A percentile compares a stretch with the other conserved stretches of the same genome.
phyloP scores from a whole-genome alignment of 2,329 filamentous ascomycete genomes.

The Aspergillus melleus region DNA sequence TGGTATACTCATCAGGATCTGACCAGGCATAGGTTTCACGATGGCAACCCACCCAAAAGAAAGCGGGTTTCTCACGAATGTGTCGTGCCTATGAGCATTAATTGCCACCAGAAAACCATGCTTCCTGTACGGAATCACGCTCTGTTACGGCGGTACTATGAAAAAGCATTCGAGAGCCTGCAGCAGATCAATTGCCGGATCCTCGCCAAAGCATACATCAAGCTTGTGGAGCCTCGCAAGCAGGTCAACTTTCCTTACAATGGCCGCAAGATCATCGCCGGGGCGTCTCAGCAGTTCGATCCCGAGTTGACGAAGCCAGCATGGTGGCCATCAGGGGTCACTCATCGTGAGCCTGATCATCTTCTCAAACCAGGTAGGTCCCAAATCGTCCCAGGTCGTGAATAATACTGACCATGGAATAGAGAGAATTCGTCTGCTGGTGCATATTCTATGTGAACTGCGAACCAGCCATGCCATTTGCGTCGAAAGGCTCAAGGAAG shows the following conservation, averaged over 20 bases:
- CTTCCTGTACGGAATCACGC: conserved; percentile 26
- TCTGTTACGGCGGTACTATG: conserved; percentile 32
- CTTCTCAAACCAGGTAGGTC: conserved; percentile 32
- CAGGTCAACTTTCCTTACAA: conserved; percentile 40
- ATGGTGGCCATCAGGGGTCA: conserved; percentile 36
- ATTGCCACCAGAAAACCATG: conserved; percentile 23
- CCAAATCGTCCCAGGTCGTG: neutral
- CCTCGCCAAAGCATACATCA: conserved; percentile 37
- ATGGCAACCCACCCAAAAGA: conserved; percentile 14
- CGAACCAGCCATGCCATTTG: conserved; percentile 34
- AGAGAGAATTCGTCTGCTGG: conserved; percentile 33
- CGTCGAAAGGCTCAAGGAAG: conserved; percentile 34
- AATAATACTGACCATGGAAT: neutral
- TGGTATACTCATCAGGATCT: neutral
- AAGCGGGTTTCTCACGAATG: conserved; percentile 21
- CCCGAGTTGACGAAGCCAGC: conserved; percentile 36
- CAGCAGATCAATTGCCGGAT: conserved; percentile 39
- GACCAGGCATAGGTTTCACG: conserved; percentile 1
- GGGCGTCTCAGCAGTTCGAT: conserved; percentile 31
- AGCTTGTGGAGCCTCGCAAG: conserved; percentile 38
- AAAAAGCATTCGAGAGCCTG: conserved; percentile 34
- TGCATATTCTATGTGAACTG: conserved; percentile 37
- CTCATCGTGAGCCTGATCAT: conserved; percentile 36
- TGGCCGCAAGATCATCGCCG: conserved; percentile 32
- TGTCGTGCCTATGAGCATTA: conserved; percentile 24